Evolutionary conservation across 1,139 yeast species (phyloP).

Genomic region (Taphrina confusa): DNA sequence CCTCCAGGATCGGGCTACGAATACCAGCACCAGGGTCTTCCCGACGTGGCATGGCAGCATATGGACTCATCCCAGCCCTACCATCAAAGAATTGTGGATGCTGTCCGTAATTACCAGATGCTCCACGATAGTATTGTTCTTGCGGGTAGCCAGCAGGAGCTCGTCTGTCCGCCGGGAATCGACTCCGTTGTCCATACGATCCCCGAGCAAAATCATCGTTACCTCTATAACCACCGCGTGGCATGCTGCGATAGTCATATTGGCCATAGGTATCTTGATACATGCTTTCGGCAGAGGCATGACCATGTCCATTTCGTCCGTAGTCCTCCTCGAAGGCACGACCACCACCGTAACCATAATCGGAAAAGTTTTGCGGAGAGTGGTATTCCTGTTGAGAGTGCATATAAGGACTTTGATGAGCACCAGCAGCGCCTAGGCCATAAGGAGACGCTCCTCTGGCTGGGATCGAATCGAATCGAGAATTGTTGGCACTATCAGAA

Average conservation of each 20-base stretch:
- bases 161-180: constrained; percentile 14
- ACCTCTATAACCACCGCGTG: constrained; percentile 24
- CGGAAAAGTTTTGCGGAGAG: constrained; percentile 5
- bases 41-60: constrained; percentile 21
- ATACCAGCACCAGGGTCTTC: constrained; percentile 32
- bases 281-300: constrained; percentile 2
- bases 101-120: constrained; percentile 3
- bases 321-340: constrained; percentile 21
- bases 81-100: constrained; percentile 18
- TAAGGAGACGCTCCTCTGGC: constrained; percentile 19
- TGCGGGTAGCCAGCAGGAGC: constrained; percentile 14
- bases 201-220: constrained; percentile 20
- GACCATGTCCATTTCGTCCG: neutral
- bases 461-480: constrained; percentile 7
- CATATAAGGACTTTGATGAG: neutral
- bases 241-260: constrained; percentile 21
- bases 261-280: constrained; percentile 21
- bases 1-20: constrained; percentile 59
- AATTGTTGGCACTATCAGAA: neutral
- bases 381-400: constrained; percentile 16
- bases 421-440: neutral
- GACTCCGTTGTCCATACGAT: neutral
- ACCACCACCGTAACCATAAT: constrained; percentile 18
- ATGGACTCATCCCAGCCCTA: constrained; percentile 15
- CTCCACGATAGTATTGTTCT: constrained; percentile 4